phyloP scores from a whole-genome alignment of 2,329 filamentous ascomycete species.

The Aspergillus transmontanensis region DNA sequence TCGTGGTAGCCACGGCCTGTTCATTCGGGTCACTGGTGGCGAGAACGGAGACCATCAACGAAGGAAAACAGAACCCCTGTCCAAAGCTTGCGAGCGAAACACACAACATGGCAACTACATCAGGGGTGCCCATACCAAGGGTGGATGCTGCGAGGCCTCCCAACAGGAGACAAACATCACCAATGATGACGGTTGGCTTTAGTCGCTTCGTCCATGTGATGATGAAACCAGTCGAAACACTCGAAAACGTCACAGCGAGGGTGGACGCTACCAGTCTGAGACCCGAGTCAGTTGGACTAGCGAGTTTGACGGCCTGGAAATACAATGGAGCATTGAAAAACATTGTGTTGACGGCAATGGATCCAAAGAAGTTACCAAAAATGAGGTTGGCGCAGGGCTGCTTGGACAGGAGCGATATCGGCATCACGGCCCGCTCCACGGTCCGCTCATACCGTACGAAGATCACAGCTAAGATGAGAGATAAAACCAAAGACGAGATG shows the following conservation, averaged over 20 bases:
- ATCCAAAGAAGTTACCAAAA: constrained; percentile 55
- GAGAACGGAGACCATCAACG: constrained; percentile 65
- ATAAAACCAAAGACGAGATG: constrained; percentile 48
- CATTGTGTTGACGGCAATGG: constrained; percentile 56
- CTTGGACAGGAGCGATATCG: constrained; percentile 50
- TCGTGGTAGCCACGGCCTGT: constrained; percentile 70
- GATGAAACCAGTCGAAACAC: constrained; percentile 62
- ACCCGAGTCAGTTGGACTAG: constrained; percentile 70
- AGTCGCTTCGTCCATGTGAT: constrained; percentile 63
- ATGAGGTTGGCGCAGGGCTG: constrained; percentile 52
- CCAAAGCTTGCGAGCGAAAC: constrained; percentile 61
- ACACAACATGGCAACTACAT: constrained; percentile 57
- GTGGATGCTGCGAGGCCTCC: constrained; percentile 55
- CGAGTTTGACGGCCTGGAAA: constrained; percentile 74
- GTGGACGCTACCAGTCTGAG: constrained; percentile 69
- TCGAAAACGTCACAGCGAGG: constrained; percentile 56
- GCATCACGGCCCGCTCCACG: constrained; percentile 54
- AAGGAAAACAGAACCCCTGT: constrained; percentile 66
- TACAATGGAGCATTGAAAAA: constrained; percentile 74
- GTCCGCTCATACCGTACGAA: constrained; percentile 47
- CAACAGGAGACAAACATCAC: constrained; percentile 51
- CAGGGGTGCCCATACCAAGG: constrained; percentile 56
- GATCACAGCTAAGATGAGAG: constrained; percentile 39
- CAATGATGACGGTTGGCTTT: constrained; percentile 61
- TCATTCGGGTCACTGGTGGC: constrained; percentile 61